Evolutionary conservation across 176 grass and related monocot species (phyloP).

Genomic region (Eragrostis nindensis): DNA sequence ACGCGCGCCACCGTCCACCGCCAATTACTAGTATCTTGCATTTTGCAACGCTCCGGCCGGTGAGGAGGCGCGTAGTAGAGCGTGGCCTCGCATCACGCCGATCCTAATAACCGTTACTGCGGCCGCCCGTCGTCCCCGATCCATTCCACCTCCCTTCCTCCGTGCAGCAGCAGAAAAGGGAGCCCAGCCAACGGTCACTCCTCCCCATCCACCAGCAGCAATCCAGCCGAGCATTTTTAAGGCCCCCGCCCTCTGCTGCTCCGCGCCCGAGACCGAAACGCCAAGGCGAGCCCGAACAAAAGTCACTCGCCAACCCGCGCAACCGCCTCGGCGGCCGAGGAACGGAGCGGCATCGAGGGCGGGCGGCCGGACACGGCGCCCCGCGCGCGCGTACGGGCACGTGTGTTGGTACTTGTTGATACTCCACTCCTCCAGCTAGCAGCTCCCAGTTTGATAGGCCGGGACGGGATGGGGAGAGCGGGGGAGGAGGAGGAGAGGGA

Average conservation of each 20-base stretch:
- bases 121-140: slow-evolving; percentile 5
- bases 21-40: not conserved
- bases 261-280: slow-evolving; percentile 41
- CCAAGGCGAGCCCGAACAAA: slow-evolving; percentile 13
- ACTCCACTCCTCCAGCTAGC: not conserved
- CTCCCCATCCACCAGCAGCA: slow-evolving; percentile 33
- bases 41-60: not conserved
- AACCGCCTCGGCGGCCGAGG: slow-evolving; percentile 33
- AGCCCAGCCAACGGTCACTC: slow-evolving; percentile 46
- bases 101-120: slow-evolving; percentile 35
- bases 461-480: slow-evolving; percentile 41
- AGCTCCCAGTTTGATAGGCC: not conserved
- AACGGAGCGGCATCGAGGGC: slow-evolving; percentile 9
- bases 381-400: slow-evolving; percentile 21
- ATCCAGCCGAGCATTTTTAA: not conserved
- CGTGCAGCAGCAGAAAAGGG: slow-evolving; percentile 16
- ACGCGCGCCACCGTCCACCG: not conserved
- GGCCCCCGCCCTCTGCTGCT: not conserved
- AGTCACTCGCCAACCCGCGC: not conserved
- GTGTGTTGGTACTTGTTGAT: slow-evolving; percentile 33
- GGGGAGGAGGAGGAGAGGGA: slow-evolving; percentile 11
- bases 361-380: not conserved
- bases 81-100: slow-evolving; percentile 29
- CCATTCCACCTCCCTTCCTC: not conserved
- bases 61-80: not conserved